Conservation (phyloP, 2,329 filamentous ascomycete genomes). For the Paradendryphiella salina region DNA sequence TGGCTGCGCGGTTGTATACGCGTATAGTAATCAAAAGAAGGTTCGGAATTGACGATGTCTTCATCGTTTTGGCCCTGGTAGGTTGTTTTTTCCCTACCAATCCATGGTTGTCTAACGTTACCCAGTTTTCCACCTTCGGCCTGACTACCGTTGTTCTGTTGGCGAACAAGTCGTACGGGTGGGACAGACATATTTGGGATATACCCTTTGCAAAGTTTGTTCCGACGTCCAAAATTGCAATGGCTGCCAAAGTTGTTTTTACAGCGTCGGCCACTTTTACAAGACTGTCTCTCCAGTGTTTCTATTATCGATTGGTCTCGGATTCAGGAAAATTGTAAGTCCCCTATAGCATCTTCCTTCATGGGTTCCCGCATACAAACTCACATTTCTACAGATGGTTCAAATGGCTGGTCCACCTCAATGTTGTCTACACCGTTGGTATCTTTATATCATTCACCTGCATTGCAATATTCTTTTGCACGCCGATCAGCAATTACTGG, state of each 20-base stretch:
- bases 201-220: constrained; percentile 36
- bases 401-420: constrained; percentile 46
- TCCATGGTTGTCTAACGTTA: constrained; percentile 5
- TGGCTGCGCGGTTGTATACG: constrained; percentile 48
- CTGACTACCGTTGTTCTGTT: constrained; percentile 48
- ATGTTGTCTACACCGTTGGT: constrained; percentile 44
- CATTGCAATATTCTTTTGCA: constrained; percentile 47
- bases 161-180: constrained; percentile 49
- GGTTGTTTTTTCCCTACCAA: neutral
- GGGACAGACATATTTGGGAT: constrained; percentile 51
- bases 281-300: constrained; percentile 50
- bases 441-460: constrained; percentile 47
- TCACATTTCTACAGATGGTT: constrained; percentile 34
- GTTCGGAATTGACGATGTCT: constrained; percentile 50
- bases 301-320: constrained; percentile 52
- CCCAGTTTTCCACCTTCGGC: constrained; percentile 45
- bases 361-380: neutral
- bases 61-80: constrained; percentile 49
- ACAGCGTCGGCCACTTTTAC: constrained; percentile 50
- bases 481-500: constrained; percentile 51
- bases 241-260: constrained; percentile 50
- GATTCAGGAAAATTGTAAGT: constrained; percentile 41
- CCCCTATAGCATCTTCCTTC: rapidly evolving
- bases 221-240: constrained; percentile 44
- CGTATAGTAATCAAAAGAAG: constrained; percentile 48